Conservation (phyloP, 371 early-diverging fungal species). For the Parasitella parasitica region DNA sequence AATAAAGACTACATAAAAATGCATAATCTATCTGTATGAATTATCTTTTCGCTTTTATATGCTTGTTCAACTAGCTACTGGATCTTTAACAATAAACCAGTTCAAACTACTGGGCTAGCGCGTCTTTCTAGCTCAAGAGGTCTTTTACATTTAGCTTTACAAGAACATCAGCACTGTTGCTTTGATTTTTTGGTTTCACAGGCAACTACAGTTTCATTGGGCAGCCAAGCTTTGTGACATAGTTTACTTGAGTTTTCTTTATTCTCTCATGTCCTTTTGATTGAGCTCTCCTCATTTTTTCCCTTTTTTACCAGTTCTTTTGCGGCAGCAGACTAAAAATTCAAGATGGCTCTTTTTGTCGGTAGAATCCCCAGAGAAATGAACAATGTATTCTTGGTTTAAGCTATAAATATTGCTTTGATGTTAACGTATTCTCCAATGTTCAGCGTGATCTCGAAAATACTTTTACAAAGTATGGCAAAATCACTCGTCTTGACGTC, state of each 20-base stretch:
- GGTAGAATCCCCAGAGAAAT: constrained; percentile 40
- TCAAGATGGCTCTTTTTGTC: constrained; percentile 42
- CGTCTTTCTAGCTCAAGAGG: too few species aligned
- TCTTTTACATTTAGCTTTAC: too few species aligned
- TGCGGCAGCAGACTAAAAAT: neutral
- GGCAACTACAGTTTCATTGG: neutral
- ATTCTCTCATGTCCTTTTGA: neutral
- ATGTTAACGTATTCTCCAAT: too few species aligned
- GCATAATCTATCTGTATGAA: neutral
- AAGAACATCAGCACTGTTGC: too few species aligned
- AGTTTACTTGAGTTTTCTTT: neutral
- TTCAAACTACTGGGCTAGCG: too few species aligned
- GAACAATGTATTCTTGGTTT: constrained; percentile 43
- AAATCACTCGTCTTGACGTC: constrained; percentile 71
- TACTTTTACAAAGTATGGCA: constrained; percentile 73
- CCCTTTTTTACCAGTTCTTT: constrained; percentile 2
- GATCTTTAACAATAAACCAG: too few species aligned
- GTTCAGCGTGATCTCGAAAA: constrained; percentile 74
- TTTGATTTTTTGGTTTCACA: neutral
- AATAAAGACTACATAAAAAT: neutral
- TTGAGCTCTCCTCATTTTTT: neutral
- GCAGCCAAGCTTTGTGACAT: neutral
- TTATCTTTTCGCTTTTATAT: neutral
- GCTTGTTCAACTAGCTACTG: too few species aligned
- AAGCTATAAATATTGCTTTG: neutral